Percentiles rank a stretch among this genome's conserved stretches.
Evolutionary conservation across 108 stramenopile genomes (phyloP).

Genomic region (Schizochytrium sp.): DNA sequence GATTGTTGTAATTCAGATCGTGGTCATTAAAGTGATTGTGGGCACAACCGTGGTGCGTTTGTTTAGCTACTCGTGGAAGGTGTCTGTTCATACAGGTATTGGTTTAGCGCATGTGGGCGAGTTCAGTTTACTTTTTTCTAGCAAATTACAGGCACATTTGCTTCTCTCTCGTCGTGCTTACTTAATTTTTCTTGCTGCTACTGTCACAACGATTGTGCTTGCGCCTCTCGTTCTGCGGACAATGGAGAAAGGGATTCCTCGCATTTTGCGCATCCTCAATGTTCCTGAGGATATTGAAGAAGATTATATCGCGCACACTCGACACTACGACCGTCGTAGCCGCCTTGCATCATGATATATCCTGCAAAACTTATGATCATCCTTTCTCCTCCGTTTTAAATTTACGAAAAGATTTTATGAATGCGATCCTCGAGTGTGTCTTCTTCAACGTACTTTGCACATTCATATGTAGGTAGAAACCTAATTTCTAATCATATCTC

Average conservation of each 20-base stretch:
- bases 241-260: conserved; percentile 29
- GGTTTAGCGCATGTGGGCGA: conserved; percentile 63
- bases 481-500: too few relatives aligned
- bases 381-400: too few relatives aligned
- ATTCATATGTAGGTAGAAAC: too few relatives aligned
- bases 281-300: conserved; percentile 17
- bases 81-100: conserved; percentile 3
- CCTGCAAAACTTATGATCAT: too few relatives aligned
- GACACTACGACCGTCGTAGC: neutral
- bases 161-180: conserved; percentile 49
- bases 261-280: conserved; percentile 56
- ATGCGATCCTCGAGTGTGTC: too few relatives aligned
- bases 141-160: conserved; percentile 62
- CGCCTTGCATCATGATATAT: too few relatives aligned
- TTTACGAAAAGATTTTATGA: too few relatives aligned
- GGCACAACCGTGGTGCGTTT: conserved; percentile 1
- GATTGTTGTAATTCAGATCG: neutral
- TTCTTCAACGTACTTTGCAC: too few relatives aligned
- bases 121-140: conserved; percentile 59
- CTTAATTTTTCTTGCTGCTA: conserved; percentile 54
- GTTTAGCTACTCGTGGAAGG: neutral
- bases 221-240: conserved; percentile 51
- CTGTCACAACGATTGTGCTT: conserved; percentile 50
- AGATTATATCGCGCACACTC: conserved; percentile 29
- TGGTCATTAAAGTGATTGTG: conserved; percentile 54